These are phyloP conservation scores for Hippophae rhamnoides DNA, from an alignment of 306 rosid genomes.

Conservation along the genomic window DNA sequence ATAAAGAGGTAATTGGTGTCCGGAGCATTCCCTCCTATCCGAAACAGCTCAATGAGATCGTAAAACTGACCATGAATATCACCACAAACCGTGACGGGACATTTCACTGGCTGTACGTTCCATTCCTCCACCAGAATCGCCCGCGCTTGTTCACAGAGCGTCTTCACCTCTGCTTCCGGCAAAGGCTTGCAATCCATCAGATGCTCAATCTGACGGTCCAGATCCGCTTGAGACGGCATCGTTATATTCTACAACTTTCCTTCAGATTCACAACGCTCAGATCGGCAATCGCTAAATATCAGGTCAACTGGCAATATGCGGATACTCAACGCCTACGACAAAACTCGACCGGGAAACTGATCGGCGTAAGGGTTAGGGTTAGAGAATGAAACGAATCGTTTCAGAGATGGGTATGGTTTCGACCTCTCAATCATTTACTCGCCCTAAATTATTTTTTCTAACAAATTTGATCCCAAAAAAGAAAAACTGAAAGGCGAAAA, in stretches of 20 bases:
- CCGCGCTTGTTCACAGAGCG: conserved; percentile 88
- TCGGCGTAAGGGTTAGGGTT: conserved; percentile 20
- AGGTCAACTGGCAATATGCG: background rate
- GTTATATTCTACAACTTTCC: conserved; percentile 13
- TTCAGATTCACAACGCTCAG: conserved; percentile 41
- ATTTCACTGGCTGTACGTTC: conserved; percentile 98
- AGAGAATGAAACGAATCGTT: conserved; percentile 37
- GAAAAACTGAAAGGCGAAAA: conserved; percentile 1
- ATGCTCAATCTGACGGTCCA: conserved; percentile 98
- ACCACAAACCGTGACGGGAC: conserved; percentile 94
- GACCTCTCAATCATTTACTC: conserved; percentile 40
- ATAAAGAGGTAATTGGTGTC: conserved; percentile 91
- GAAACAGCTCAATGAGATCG: conserved; percentile 95
- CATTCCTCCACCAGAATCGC: conserved; percentile 91
- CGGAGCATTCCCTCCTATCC: conserved; percentile 90
- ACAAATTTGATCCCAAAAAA: background rate
- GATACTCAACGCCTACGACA: conserved; percentile 20
- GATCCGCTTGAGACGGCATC: conserved; percentile 97
- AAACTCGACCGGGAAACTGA: conserved; percentile 24
- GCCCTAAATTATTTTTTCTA: conserved; percentile 5
- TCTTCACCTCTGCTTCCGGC: conserved; percentile 84
- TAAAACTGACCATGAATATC: conserved; percentile 97
- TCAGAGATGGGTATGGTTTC: conserved; percentile 25
- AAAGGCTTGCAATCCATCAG: conserved; percentile 95
- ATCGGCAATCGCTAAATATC: conserved; percentile 24